phyloP scores from a whole-genome alignment of 2,329 filamentous ascomycete genomes.

The Stemphylium lycopersici region DNA sequence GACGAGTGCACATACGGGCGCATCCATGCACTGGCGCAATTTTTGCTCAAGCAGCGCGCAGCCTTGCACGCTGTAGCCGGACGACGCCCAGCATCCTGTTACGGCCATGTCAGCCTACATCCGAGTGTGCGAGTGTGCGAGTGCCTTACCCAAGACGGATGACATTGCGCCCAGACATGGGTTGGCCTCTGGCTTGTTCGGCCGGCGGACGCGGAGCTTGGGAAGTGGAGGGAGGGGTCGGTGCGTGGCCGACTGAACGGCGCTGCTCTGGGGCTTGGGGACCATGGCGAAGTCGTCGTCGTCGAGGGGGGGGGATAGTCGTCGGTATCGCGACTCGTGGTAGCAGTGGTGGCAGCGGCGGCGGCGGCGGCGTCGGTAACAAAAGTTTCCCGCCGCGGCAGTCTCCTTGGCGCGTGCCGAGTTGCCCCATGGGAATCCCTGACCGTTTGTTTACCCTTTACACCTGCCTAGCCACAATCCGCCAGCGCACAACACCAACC shows the following conservation, averaged over 20 bases:
- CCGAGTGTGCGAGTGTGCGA: constrained; percentile 23
- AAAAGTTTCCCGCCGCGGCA: constrained; percentile 26
- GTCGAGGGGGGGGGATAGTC: not conserved
- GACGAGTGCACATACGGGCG: constrained; percentile 61
- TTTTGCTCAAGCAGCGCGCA: constrained; percentile 67
- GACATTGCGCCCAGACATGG: constrained; percentile 71
- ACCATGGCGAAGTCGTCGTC: constrained; percentile 37
- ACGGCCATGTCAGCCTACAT: constrained; percentile 23
- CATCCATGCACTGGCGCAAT: constrained; percentile 78
- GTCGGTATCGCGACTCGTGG: not conserved
- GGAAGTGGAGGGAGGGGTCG: constrained; percentile 64
- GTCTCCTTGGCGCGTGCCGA: constrained; percentile 18
- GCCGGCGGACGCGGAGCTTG: constrained; percentile 68
- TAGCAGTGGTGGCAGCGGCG: constrained; percentile 3
- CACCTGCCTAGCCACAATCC: constrained; percentile 16
- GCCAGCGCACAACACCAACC: constrained; percentile 16
- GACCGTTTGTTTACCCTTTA: constrained; percentile 19
- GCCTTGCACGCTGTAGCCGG: constrained; percentile 69
- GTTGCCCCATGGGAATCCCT: constrained; percentile 11
- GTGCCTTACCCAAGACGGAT: constrained; percentile 65
- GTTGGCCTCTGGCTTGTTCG: constrained; percentile 67
- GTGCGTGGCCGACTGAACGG: constrained; percentile 47
- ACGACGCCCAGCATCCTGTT: constrained; percentile 82
- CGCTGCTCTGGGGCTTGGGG: constrained; percentile 43
- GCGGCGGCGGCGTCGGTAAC: not conserved